Evolutionary conservation across 306 rosid genomes (phyloP).

Genomic region (Oemleria cerasiformis): DNA sequence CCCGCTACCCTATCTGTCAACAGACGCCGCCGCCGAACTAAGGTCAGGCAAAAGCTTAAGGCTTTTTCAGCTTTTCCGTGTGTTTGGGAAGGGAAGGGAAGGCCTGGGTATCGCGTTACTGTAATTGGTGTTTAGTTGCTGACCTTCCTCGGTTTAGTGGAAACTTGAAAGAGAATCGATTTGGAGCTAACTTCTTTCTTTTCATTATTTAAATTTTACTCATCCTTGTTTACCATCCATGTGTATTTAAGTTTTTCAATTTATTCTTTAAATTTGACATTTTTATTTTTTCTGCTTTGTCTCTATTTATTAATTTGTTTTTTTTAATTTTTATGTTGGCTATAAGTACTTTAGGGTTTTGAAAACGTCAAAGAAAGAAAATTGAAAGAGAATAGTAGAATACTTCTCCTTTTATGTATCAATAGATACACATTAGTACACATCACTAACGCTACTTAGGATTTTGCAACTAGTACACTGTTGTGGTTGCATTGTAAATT

Average conservation of each 20-base stretch:
- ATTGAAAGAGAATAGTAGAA: too few species aligned
- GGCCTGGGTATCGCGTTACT: neutral
- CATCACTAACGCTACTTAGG: too few species aligned
- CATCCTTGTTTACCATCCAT: too few species aligned
- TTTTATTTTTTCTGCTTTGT: too few species aligned
- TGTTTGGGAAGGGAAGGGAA: neutral
- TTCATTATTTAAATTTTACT: neutral
- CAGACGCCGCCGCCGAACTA: neutral
- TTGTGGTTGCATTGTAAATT: too few species aligned
- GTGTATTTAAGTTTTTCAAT: too few species aligned
- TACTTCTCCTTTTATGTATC: too few species aligned
- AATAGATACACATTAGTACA: too few species aligned
- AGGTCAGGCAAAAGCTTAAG: neutral
- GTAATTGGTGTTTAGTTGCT: neutral
- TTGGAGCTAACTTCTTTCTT: neutral
- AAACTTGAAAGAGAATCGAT: neutral
- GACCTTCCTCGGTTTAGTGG: neutral
- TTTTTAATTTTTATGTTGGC: neutral
- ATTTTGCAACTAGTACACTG: too few species aligned
- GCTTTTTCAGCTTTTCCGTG: neutral
- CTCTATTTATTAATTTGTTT: neutral
- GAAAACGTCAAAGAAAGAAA: too few species aligned
- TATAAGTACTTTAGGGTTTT: too few species aligned
- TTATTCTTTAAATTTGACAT: too few species aligned
- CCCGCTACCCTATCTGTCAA: neutral